Conservation (phyloP, 2,329 filamentous ascomycete genomes). For the Leptographium procerum region DNA sequence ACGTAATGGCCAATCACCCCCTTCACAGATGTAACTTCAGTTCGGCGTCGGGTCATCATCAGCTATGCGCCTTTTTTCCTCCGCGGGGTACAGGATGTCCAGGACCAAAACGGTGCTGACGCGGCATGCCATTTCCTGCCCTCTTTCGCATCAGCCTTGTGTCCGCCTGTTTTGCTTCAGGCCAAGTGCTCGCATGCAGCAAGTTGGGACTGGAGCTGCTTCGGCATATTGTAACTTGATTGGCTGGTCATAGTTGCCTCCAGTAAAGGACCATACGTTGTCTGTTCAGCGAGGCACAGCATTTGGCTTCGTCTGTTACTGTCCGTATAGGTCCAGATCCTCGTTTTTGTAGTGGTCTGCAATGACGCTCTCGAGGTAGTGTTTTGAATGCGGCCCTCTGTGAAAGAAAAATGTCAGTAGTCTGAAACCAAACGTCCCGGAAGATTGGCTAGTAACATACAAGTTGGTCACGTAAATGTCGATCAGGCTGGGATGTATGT, state of each 20-base stretch:
- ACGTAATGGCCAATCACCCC: background rate
- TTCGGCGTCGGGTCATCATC: background rate
- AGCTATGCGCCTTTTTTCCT: background rate
- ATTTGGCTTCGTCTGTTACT: background rate
- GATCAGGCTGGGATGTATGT: slow-evolving; percentile 64
- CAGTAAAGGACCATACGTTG: background rate
- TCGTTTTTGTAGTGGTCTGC: slow-evolving; percentile 19
- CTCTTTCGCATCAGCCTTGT: background rate
- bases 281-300: background rate
- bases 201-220: too few species aligned
- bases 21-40: background rate
- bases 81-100: background rate
- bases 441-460: slow-evolving; percentile 15
- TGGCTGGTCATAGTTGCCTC: too few species aligned
- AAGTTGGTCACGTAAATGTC: slow-evolving; percentile 80
- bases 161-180: too few species aligned
- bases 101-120: background rate
- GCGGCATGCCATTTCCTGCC: background rate
- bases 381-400: slow-evolving; percentile 20
- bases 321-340: slow-evolving; percentile 7
- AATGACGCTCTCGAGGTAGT: slow-evolving; percentile 18
- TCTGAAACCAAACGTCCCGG: slow-evolving; percentile 29
- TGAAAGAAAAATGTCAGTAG: background rate
- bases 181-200: too few species aligned
- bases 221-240: too few species aligned